Evolutionary conservation across 495 filamentous ascomycete genomes (phyloP), one percentile per base, ranked within the genome.

Genomic region (Aspergillus saccharolyticus): DNA sequence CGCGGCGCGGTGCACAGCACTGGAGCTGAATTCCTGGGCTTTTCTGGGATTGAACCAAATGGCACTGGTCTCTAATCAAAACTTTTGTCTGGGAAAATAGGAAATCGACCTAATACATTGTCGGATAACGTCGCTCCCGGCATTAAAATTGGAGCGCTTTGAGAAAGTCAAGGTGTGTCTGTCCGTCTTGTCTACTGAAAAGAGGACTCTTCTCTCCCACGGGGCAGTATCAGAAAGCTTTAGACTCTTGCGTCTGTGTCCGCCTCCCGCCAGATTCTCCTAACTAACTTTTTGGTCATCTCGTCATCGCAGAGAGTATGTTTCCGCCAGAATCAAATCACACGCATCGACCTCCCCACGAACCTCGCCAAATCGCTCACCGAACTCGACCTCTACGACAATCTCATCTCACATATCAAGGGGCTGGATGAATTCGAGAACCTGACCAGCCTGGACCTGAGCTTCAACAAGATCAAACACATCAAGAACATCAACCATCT

Each of bases 381-480:
- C 60, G 94, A 99, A 16, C 80, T 99, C 21, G 94, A 99, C 65
- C 81, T 99, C 62, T 99, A 99, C 79, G 94, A 99, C 70, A 99
- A 99, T 68, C 78, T 92, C n/a, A 91, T 98, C 64, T 82, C 85
- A 3, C 91, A 96, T 67, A 81, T 97, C 66, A 83, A 86, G 61
- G 89, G 89, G 33, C 80, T 99, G 25, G 90, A 96, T 24, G 79
- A 84, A 46, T 82, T 97, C 39, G 77, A 74, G 9, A 77, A 89
- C 30, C 78, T 99, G 18, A 89, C 80, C 15, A 88, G 77, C 54
- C 81, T 99, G 49, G 94, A 99, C 67, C 77, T 99, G 42, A 93
- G 89, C 65, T 99, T 96, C 83, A 99, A 99, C 74, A 97, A 96
- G 77, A 93, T 99, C 75, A 97, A 96, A 70, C 92, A 97, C 69